These are phyloP conservation scores for Umbelopsis sp. DNA, from an alignment of 371 early-diverging fungal species.

Conservation along the genomic window DNA sequence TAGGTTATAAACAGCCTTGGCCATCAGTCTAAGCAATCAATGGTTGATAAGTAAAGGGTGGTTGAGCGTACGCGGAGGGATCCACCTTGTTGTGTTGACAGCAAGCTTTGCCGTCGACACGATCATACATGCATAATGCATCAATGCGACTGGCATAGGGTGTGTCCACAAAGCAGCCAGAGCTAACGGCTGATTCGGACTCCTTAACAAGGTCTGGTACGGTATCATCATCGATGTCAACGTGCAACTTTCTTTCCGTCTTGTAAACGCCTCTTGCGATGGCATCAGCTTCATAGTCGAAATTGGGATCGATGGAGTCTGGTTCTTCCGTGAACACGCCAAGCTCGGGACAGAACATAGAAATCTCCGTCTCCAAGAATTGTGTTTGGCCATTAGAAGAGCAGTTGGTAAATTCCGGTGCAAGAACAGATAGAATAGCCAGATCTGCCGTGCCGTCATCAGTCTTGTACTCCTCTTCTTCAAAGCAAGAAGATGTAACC, in stretches of 20 bases:
- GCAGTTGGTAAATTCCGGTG: constrained; percentile 4
- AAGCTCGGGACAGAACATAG: constrained; percentile 39
- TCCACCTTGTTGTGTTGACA: constrained; percentile 4
- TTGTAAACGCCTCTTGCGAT: constrained; percentile 4
- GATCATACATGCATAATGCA: constrained; percentile 9
- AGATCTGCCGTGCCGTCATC: constrained; percentile 6
- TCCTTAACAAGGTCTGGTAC: constrained; percentile 11
- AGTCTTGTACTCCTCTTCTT: not conserved
- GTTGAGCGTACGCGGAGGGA: not conserved
- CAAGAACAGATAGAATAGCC: not conserved
- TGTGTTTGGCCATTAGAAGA: not conserved
- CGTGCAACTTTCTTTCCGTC: constrained; percentile 1
- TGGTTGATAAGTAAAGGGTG: constrained; percentile 10
- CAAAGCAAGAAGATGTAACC: not conserved
- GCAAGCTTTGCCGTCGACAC: not conserved
- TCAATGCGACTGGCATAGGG: constrained; percentile 8
- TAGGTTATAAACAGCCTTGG: too few species aligned
- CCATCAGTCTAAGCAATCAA: not conserved
- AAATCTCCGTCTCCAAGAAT: constrained; percentile 6
- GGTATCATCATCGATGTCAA: not conserved
- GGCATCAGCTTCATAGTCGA: constrained; percentile 42
- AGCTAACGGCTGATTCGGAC: constrained; percentile 7
- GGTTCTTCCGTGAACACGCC: constrained; percentile 40
- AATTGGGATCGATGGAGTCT: constrained; percentile 38
- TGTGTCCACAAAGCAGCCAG: not conserved